Conservation (phyloP, 805 yeast species). For the Wickerhamomyces bovis region DNA sequence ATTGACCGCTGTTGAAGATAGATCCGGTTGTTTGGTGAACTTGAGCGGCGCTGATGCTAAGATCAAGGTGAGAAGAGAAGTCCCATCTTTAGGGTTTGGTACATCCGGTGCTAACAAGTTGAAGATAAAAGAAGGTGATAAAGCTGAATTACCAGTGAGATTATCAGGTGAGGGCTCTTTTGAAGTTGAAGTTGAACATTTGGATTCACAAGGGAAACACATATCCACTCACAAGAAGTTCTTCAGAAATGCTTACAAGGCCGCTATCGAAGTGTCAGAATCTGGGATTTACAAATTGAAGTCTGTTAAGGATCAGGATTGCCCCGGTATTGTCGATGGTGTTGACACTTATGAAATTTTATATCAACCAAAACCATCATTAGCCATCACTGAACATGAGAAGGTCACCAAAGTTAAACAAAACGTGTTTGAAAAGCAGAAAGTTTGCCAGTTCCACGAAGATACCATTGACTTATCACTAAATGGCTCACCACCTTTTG, state of each 20-base stretch:
- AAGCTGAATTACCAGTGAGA: conserved; percentile 51
- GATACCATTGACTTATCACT: conserved; percentile 45
- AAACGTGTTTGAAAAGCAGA: conserved; percentile 27
- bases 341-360: conserved; percentile 32
- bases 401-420: conserved; percentile 20
- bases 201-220: conserved; percentile 24
- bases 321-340: conserved; percentile 41
- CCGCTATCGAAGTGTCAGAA: conserved; percentile 30
- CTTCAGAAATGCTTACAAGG: conserved; percentile 23
- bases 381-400: conserved; percentile 31
- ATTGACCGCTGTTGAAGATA: conserved; percentile 62
- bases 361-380: conserved; percentile 41
- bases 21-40: conserved; percentile 73
- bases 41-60: conserved; percentile 56
- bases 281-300: conserved; percentile 44
- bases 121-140: conserved; percentile 57
- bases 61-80: conserved; percentile 62
- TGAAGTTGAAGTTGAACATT: conserved; percentile 29
- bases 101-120: conserved; percentile 30
- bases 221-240: conserved; percentile 18
- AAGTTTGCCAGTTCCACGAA: conserved; percentile 44
- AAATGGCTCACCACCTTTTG: conserved; percentile 59
- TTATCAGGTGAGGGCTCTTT: conserved; percentile 55
- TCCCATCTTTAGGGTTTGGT: conserved; percentile 53
- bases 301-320: conserved; percentile 43